These are phyloP conservation scores for Zangia roseola DNA, from an alignment of 768 basidiomycete species.

Conservation along the genomic window DNA sequence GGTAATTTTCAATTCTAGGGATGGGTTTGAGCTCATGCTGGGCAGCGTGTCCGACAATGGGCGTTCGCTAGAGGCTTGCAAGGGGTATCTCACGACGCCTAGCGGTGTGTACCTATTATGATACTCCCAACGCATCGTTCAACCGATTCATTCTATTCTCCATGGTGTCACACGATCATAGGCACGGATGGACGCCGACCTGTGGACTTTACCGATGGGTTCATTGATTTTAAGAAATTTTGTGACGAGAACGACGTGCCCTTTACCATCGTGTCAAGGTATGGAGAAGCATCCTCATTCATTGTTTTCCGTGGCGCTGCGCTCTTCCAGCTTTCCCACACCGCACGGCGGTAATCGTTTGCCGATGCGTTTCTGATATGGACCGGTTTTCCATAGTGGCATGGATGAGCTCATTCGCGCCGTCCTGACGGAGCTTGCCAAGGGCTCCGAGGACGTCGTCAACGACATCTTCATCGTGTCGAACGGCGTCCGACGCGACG, in stretches of 20 bases:
- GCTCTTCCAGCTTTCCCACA: conserved; percentile 7
- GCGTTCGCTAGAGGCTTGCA: conserved; percentile 84
- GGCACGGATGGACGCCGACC: conserved; percentile 9
- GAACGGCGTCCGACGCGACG: conserved; percentile 80
- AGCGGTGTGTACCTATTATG: conserved; percentile 41
- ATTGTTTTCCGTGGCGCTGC: not conserved
- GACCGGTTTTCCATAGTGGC: conserved; percentile 50
- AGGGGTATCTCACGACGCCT: conserved; percentile 67
- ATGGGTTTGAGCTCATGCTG: conserved; percentile 87
- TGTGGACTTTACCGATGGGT: conserved; percentile 46
- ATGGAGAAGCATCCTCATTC: conserved; percentile 7
- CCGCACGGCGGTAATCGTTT: not conserved
- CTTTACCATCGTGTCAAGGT: conserved; percentile 92
- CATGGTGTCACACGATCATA: conserved; percentile 2
- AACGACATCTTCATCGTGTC: conserved; percentile 86
- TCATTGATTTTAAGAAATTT: conserved; percentile 84
- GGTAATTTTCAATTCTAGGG: conserved; percentile 44
- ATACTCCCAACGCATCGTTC: not conserved
- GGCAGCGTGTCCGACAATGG: conserved; percentile 72
- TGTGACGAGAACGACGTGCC: conserved; percentile 81
- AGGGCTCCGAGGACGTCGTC: conserved; percentile 54
- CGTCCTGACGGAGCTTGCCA: conserved; percentile 75
- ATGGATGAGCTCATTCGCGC: conserved; percentile 95
- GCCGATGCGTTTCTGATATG: conserved; percentile 3
- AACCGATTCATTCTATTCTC: not conserved